Evolutionary conservation across 208 protist genomes (phyloP).

Genomic region (Trypanosoma vivax): DNA sequence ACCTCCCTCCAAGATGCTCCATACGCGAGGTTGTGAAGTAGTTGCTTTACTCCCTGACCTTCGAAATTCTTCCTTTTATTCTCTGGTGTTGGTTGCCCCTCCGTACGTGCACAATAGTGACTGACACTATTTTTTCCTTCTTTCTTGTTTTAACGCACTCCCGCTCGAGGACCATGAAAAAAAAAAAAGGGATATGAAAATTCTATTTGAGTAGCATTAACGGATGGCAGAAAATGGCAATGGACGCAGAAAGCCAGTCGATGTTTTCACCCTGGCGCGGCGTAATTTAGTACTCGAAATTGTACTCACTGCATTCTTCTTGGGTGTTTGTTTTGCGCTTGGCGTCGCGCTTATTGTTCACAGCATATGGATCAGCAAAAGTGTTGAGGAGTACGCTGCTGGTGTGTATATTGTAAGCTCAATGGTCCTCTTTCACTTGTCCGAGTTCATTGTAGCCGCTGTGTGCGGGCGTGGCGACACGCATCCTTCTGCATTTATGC

Average conservation of each 20-base stretch:
- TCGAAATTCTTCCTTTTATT: too few species aligned
- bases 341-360: conserved; percentile 30
- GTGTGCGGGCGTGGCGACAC: conserved; percentile 47
- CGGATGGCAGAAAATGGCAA: not conserved
- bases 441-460: conserved; percentile 66
- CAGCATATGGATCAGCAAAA: conserved; percentile 19
- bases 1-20: too few species aligned
- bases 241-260: not conserved
- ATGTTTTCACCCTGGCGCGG: conserved; percentile 4
- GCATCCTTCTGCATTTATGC: conserved; percentile 76
- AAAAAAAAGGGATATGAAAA: not conserved
- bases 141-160: not conserved
- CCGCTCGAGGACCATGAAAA: too few species aligned
- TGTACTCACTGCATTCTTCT: conserved; percentile 44
- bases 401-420: conserved; percentile 55
- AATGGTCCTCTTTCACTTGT: conserved; percentile 67
- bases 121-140: too few species aligned
- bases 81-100: too few species aligned
- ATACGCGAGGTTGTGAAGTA: too few species aligned
- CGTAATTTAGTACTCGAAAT: conserved; percentile 47
- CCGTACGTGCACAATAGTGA: too few species aligned
- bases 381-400: conserved; percentile 36
- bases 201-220: not conserved
- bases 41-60: too few species aligned
- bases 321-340: conserved; percentile 34